These are phyloP conservation scores for Alternaria sp. DNA, from an alignment of 2,329 filamentous ascomycete species.

Conservation along the genomic window DNA sequence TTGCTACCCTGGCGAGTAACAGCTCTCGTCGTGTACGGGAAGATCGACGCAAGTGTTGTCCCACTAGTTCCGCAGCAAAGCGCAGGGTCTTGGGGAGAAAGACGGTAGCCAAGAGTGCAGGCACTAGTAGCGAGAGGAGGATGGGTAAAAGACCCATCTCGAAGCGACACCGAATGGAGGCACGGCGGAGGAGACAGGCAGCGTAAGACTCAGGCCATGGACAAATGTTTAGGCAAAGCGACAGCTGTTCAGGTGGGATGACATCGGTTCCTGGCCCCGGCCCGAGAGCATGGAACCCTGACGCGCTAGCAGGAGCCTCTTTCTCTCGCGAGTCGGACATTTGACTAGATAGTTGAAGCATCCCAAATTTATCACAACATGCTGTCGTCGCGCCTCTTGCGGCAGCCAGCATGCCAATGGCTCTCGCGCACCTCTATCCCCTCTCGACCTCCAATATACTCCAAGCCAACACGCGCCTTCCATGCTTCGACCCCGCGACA, in stretches of 20 bases:
- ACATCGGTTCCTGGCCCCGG: constrained; percentile 29
- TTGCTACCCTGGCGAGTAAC: constrained; percentile 42
- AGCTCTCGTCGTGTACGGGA: constrained; percentile 45
- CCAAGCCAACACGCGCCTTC: constrained; percentile 53
- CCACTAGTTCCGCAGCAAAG: constrained; percentile 38
- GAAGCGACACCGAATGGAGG: constrained; percentile 16
- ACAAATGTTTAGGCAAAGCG: constrained; percentile 18
- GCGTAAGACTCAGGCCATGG: constrained; percentile 18
- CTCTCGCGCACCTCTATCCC: constrained; percentile 18
- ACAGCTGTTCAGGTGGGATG: constrained; percentile 39
- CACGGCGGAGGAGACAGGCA: constrained; percentile 16
- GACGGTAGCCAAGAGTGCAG: constrained; percentile 28
- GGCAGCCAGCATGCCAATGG: constrained; percentile 37
- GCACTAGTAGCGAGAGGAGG: constrained; percentile 38
- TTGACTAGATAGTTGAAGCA: constrained; percentile 8
- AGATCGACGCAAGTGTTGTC: constrained; percentile 41
- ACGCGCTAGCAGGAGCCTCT: constrained; percentile 23
- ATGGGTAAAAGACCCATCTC: constrained; percentile 39
- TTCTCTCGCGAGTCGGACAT: constrained; percentile 27
- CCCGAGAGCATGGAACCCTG: constrained; percentile 27
- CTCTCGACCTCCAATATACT: constrained; percentile 2
- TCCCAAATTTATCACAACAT: constrained; percentile 25
- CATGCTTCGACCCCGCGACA: constrained; percentile 56
- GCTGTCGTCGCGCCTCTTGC: constrained; percentile 32
- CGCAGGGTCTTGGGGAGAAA: constrained; percentile 41